Evolutionary conservation across 2,329 filamentous ascomycete species (phyloP).

Genomic region (Neonectria punicea): DNA sequence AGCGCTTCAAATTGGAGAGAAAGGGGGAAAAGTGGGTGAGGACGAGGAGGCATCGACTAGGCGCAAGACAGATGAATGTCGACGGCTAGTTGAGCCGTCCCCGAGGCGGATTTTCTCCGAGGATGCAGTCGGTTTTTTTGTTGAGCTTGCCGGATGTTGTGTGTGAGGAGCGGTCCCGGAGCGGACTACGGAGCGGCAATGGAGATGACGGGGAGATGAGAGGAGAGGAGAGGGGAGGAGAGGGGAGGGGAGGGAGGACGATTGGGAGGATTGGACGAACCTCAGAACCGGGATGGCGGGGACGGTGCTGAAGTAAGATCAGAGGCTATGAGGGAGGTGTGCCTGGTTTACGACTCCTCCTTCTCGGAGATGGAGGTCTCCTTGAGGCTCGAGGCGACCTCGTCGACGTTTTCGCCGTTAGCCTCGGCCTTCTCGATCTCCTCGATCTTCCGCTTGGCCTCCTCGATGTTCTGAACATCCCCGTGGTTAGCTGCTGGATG

Average conservation of each 20-base stretch:
- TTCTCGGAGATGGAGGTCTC: conserved; percentile 64
- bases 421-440: conserved; percentile 74
- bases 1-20: conserved; percentile 41
- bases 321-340: background rate
- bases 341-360: conserved; percentile 55
- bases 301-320: conserved; percentile 3
- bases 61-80: conserved; percentile 11
- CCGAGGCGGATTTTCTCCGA: conserved; percentile 8
- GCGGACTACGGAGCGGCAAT: conserved; percentile 19
- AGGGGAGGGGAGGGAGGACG: background rate
- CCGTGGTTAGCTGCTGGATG: conserved; percentile 42
- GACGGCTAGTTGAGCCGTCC: background rate
- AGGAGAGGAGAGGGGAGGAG: conserved; percentile 4
- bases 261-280: conserved; percentile 12
- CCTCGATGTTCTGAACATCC: conserved; percentile 83
- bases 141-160: conserved; percentile 19
- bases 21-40: conserved; percentile 8
- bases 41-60: conserved; percentile 17
- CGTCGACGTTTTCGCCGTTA: conserved; percentile 65
- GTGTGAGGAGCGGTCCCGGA: conserved; percentile 18
- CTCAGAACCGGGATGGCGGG: conserved; percentile 17
- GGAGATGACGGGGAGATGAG: conserved; percentile 8
- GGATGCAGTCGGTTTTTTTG: conserved; percentile 12
- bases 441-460: conserved; percentile 95
- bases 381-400: conserved; percentile 63